These are phyloP conservation scores for Butyriboletus loyo DNA, from an alignment of 768 basidiomycete species.

Conservation along the genomic window DNA sequence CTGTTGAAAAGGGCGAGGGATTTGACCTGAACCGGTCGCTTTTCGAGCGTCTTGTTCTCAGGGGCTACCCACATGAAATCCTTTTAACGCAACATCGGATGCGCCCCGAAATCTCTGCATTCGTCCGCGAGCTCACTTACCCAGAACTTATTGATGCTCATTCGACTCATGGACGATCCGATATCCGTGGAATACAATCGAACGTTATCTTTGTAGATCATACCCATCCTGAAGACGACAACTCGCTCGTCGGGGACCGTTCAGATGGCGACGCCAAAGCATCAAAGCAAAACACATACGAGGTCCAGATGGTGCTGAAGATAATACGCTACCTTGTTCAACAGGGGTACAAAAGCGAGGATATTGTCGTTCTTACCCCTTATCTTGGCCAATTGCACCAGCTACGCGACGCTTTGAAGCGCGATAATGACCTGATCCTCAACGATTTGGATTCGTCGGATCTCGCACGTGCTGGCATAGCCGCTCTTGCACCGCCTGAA, in stretches of 20 bases:
- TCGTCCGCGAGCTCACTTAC: conserved; percentile 65
- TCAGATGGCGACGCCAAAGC: conserved; percentile 43
- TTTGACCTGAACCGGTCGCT: conserved; percentile 60
- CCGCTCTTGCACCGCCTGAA: conserved; percentile 29
- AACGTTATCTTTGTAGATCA: conserved; percentile 67
- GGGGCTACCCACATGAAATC: conserved; percentile 57
- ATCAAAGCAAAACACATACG: conserved; percentile 61
- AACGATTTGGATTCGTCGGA: conserved; percentile 61
- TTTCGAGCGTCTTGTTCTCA: conserved; percentile 50
- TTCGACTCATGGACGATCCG: conserved; percentile 43
- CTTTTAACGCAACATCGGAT: conserved; percentile 60
- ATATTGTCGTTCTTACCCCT: conserved; percentile 66
- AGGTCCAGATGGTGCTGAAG: conserved; percentile 61
- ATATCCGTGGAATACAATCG: conserved; percentile 51
- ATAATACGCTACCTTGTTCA: conserved; percentile 60
- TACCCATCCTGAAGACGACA: conserved; percentile 50
- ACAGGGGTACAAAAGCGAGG: no score
- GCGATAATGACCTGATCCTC: conserved; percentile 52
- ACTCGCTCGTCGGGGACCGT: conserved; percentile 37
- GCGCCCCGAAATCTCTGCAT: no score
- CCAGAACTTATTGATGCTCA: conserved; percentile 59
- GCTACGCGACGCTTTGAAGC: conserved; percentile 43
- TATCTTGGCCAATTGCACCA: conserved; percentile 62
- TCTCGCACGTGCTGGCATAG: conserved; percentile 53
- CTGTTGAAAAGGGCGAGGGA: conserved; percentile 67